phyloP scores from a whole-genome alignment of 495 filamentous ascomycete species.

The Eremomyces bilateralis region DNA sequence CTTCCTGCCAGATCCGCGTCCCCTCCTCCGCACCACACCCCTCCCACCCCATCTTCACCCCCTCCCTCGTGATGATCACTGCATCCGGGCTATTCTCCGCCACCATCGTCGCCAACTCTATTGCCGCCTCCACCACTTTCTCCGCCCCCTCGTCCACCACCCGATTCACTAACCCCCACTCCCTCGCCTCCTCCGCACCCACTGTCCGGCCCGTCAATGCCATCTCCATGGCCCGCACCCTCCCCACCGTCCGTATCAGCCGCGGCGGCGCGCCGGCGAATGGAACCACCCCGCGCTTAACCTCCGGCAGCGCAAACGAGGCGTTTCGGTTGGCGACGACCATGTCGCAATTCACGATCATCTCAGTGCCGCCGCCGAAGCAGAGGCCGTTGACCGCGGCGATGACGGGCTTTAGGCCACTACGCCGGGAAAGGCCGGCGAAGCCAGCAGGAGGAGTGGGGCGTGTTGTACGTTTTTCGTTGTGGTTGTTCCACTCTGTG shows the following conservation, averaged over 20 bases:
- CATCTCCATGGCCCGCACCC: conserved; percentile 5
- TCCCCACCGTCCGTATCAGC: conserved; percentile 2
- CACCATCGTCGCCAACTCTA: conserved; percentile 26
- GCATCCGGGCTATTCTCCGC: conserved; percentile 47
- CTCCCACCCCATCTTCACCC: conserved; percentile 47
- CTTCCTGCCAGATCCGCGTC: conserved; percentile 32
- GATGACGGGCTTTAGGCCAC: conserved; percentile 13
- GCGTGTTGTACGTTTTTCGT: conserved; percentile 21
- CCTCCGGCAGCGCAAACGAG: conserved; percentile 3
- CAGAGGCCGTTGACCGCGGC: conserved; percentile 4
- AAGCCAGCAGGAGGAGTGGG: conserved; percentile 22
- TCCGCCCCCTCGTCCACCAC: conserved; percentile 28
- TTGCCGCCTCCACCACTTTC: conserved; percentile 9
- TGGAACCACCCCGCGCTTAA: conserved; percentile 3
- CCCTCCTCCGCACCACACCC: conserved; percentile 38
- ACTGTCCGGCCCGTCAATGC: not conserved
- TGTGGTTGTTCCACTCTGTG: conserved; percentile 23
- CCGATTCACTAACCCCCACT: conserved; percentile 23
- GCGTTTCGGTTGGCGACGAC: conserved; percentile 1
- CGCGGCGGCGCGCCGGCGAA: conserved; percentile 2
- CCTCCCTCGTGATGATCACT: conserved; percentile 41
- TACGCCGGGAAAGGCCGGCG: conserved; percentile 30
- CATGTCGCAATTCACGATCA: conserved; percentile 3
- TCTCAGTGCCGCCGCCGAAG: conserved; percentile 2
- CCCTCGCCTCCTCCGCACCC: not conserved